Conservation (phyloP, 805 yeast genomes). For the fission yeast (Schizosaccharomyces pombe) region DNA sequence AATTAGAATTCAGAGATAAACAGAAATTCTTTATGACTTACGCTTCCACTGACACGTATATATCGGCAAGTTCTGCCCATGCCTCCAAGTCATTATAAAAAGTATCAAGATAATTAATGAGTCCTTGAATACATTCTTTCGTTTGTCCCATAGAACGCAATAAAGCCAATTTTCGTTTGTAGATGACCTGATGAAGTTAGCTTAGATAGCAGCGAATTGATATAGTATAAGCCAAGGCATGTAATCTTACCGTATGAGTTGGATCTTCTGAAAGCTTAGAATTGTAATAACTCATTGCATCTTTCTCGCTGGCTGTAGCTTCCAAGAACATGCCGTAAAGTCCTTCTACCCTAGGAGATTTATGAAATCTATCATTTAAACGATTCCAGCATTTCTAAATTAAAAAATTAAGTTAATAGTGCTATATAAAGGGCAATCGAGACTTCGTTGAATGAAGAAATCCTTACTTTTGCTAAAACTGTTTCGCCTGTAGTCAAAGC, state of each 20-base stretch:
- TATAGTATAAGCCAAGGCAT: not conserved
- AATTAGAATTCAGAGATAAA: not conserved
- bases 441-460: too few species aligned
- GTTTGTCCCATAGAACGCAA: not conserved
- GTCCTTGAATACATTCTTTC: not conserved
- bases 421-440: not conserved
- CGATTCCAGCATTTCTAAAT: not conserved
- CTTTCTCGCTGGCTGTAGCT: not conserved
- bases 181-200: not conserved
- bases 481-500: not conserved
- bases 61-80: slow-evolving; percentile 4
- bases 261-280: not conserved
- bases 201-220: not conserved
- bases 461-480: not conserved
- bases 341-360: not conserved
- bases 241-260: not conserved
- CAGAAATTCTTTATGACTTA: not conserved
- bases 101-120: not conserved
- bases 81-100: slow-evolving; percentile 1
- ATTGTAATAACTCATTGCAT: not conserved
- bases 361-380: not conserved
- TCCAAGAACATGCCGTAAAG: slow-evolving; percentile 1
- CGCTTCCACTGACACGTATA: not conserved
- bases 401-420: not conserved
- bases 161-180: not conserved